Percentiles rank a stretch among this genome's conserved stretches.
Conservation (phyloP, 2,329 filamentous ascomycete genomes). For the Pyrenophora tritici-repentis region DNA sequence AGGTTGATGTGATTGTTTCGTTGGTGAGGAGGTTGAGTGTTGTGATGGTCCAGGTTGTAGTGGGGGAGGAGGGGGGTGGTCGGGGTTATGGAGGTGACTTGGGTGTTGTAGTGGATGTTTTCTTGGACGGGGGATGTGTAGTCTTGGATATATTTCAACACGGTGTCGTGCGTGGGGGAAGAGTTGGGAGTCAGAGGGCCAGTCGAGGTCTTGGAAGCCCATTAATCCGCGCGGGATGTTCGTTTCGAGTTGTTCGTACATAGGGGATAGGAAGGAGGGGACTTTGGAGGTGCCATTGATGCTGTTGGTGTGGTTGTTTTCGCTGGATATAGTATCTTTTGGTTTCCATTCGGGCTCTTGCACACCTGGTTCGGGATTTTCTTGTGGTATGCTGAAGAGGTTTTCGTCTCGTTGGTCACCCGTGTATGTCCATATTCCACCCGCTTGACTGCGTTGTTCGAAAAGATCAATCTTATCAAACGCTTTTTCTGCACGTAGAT, state of each 20-base stretch:
- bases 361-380: conserved; percentile 62
- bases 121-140: conserved; percentile 72
- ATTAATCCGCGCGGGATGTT: conserved; percentile 86
- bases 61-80: conserved; percentile 26
- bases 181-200: conserved; percentile 67
- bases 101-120: conserved; percentile 71
- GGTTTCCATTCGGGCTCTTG: conserved; percentile 65
- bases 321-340: neutral
- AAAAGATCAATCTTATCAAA: conserved; percentile 77
- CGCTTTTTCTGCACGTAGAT: conserved; percentile 71
- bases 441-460: conserved; percentile 77
- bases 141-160: conserved; percentile 73
- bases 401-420: conserved; percentile 54
- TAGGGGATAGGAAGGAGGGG: conserved; percentile 75
- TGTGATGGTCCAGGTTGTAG: conserved; percentile 63
- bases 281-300: conserved; percentile 29
- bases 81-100: conserved; percentile 65
- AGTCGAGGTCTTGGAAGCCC: conserved; percentile 74
- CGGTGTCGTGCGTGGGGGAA: conserved; percentile 76
- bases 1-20: conserved; percentile 53
- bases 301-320: neutral
- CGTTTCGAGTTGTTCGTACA: conserved; percentile 82
- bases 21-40: conserved; percentile 57
- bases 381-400: conserved; percentile 66
- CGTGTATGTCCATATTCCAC: conserved; percentile 87